Percentiles rank a stretch among this genome's conserved stretches.
Conservation (phyloP, 108 stramenopile species). For the Cylindrotheca closterium region DNA sequence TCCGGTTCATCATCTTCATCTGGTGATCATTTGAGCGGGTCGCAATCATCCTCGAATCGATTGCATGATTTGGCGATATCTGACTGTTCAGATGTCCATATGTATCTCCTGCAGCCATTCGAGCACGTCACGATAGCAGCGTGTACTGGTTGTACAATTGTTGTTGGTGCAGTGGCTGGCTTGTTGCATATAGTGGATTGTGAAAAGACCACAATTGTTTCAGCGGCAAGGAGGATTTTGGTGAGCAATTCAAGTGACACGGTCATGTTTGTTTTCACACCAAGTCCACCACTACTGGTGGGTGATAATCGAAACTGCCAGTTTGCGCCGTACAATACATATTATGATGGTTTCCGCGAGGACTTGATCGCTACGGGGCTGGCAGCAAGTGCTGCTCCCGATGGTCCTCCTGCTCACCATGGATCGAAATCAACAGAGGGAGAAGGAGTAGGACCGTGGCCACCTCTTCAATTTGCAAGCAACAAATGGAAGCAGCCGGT, state of each 20-base stretch:
- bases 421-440: conserved; percentile 19
- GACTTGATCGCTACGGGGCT: conserved; percentile 83
- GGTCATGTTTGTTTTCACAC: conserved; percentile 68
- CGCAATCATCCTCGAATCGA: conserved; percentile 32
- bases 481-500: conserved; percentile 90
- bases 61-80: conserved; percentile 83
- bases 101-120: conserved; percentile 90
- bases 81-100: conserved; percentile 87
- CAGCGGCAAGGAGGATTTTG: conserved; percentile 71
- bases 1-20: conserved; percentile 53
- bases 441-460: conserved; percentile 53
- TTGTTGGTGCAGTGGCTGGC: conserved; percentile 93
- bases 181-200: conserved; percentile 85
- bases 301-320: conserved; percentile 88
- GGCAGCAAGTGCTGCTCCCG: conserved; percentile 64
- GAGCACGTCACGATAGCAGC: conserved; percentile 86
- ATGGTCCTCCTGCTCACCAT: conserved; percentile 35
- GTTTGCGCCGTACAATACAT: conserved; percentile 89
- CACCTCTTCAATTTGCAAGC: conserved; percentile 83
- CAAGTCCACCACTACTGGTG: conserved; percentile 81
- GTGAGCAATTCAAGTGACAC: conserved; percentile 79
- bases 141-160: conserved; percentile 93
- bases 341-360: conserved; percentile 84
- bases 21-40: conserved; percentile 30
- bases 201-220: conserved; percentile 77